Conservation (phyloP, 2,329 filamentous ascomycete genomes). For the Ophiostoma pallidulum region DNA sequence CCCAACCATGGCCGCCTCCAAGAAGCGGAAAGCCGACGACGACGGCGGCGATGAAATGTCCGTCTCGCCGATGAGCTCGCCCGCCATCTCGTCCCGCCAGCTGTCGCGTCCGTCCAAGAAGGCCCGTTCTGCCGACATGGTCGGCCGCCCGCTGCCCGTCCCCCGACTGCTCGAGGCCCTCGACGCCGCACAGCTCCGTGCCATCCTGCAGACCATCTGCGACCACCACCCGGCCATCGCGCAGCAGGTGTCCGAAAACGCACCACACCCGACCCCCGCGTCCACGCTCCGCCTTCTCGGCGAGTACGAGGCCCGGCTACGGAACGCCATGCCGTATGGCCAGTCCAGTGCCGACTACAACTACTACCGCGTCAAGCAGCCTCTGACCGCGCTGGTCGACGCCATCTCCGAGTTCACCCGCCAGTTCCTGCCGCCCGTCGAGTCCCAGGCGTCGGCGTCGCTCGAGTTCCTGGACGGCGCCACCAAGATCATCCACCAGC, state of each 20-base stretch:
- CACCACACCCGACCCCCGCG: slow-evolving; percentile 76
- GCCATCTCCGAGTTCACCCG: slow-evolving; percentile 90
- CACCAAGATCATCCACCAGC: slow-evolving; percentile 78
- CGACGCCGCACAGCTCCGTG: slow-evolving; percentile 72
- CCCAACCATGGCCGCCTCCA: slow-evolving; percentile 40
- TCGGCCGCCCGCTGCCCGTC: slow-evolving; percentile 45
- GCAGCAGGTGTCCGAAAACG: slow-evolving; percentile 71
- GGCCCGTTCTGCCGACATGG: slow-evolving; percentile 53
- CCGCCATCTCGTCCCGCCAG: slow-evolving; percentile 59
- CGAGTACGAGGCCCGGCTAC: slow-evolving; percentile 71
- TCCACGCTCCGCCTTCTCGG: slow-evolving; percentile 71
- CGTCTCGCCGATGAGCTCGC: slow-evolving; percentile 75
- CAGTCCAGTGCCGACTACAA: slow-evolving; percentile 83
- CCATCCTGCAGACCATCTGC: slow-evolving; percentile 82
- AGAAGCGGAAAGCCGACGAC: slow-evolving; percentile 81
- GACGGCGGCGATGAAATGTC: slow-evolving; percentile 86
- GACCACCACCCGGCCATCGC: slow-evolving; percentile 79
- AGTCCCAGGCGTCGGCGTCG: slow-evolving; percentile 72
- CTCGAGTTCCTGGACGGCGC: slow-evolving; percentile 82
- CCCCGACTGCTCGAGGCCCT: slow-evolving; percentile 87
- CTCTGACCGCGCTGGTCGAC: slow-evolving; percentile 71
- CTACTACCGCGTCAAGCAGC: slow-evolving; percentile 83
- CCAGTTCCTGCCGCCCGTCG: slow-evolving; percentile 87
- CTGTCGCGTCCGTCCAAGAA: slow-evolving; percentile 60
- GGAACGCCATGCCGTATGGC: slow-evolving; percentile 75